Base-by-base conservation (phyloP, 768 basidiomycete genomes). In the Galerina sulciceps region DNA sequence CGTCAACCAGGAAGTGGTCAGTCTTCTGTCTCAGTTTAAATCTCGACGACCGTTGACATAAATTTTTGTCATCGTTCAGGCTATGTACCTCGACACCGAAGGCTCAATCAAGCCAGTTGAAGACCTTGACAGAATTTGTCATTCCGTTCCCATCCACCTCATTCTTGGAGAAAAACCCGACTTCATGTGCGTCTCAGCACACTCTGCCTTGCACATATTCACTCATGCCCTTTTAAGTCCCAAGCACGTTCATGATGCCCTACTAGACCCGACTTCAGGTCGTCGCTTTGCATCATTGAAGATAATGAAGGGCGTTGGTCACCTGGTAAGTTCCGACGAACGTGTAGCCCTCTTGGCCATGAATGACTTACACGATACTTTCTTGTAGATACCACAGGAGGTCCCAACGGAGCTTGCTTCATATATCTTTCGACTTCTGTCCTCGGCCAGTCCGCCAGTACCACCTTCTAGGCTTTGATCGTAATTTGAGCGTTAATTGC, bases 31-130 rank as follows among this genome's bases (percentile, higher is more conserved):
- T 43, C 15, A n/a, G 17, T 43, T 35, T 57, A 42, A 57, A 47
- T 6, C 15, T 38, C 38, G 38, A n/a, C 46, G 15, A 54, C 36
- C 34, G 40, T 18, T 18, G 40, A 57, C 53, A 14, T 31, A 58
- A 45, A 26, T 22, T 48, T 23, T 13, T 62, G 1, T 11, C 17
- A 6, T 44, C 40, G 22, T 26, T 22, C 49, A 88, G 87, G 81
- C 79, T 1, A 89, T 89, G 87, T 89, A 89, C 63, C 69, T 75
- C 40, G 88, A 89, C 55, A 68, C 71, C 22, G 79, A 83, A 4
- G 88, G 87, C 2, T 74, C 83, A 2, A 77, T 75, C 11, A 80
- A 78, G 57, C 85, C 87, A 6, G 78, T 89, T 8, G 67, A 75
- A 40, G 77, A 76, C 8, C 64, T 89, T 52, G 75, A 79, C 60